phyloP scores from a whole-genome alignment of 306 rosid species.

The Urtica urens region DNA sequence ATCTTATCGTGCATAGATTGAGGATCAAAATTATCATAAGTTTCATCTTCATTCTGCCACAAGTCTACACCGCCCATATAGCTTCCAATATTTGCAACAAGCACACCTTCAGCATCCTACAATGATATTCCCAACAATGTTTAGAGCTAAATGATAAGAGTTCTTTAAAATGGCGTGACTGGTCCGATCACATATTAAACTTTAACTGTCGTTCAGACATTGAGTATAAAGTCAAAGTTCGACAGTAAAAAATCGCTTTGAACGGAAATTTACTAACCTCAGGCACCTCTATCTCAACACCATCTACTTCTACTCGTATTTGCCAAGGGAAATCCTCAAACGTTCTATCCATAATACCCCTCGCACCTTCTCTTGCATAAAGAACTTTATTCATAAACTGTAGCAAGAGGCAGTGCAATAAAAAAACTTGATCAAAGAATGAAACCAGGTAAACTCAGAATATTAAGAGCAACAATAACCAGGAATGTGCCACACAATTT shows the following conservation, averaged over 20 bases:
- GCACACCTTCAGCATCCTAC: conserved; percentile 99
- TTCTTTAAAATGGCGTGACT: too few relatives aligned
- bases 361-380: conserved; percentile 98
- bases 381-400: conserved; percentile 99
- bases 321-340: conserved; percentile 92
- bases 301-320: conserved; percentile 88
- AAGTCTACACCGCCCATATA: conserved; percentile 99
- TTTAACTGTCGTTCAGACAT: too few relatives aligned
- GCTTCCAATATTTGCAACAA: conserved; percentile 98
- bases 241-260: too few relatives aligned
- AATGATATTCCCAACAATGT: conserved; percentile 11
- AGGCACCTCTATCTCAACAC: conserved; percentile 96
- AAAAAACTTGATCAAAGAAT: too few relatives aligned
- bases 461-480: too few relatives aligned
- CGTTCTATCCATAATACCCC: conserved; percentile 88
- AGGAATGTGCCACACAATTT: too few relatives aligned
- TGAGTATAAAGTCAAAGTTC: too few relatives aligned
- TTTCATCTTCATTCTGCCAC: conserved; percentile 98
- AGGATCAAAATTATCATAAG: conserved; percentile 80
- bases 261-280: conserved; percentile 83
- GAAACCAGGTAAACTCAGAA: too few relatives aligned
- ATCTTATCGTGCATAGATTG: conserved; percentile 98
- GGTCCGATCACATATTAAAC: too few relatives aligned
- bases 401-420: too few relatives aligned
- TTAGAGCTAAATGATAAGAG: too few relatives aligned